These are phyloP conservation scores for Teunomyces lycoperdinae DNA, from an alignment of 805 yeast genomes.

Conservation along the genomic window DNA sequence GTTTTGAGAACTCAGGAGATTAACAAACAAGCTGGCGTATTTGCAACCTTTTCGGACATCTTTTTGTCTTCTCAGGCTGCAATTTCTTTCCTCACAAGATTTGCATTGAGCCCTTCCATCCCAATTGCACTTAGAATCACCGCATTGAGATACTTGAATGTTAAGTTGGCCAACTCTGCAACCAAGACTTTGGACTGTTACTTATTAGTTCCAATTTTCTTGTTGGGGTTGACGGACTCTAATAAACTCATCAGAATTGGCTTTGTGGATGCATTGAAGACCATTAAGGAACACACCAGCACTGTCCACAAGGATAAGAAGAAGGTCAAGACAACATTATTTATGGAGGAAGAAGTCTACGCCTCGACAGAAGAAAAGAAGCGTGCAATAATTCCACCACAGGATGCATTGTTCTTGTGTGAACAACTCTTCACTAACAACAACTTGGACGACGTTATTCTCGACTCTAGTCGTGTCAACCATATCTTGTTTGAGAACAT, in stretches of 20 bases:
- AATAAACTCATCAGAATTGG: conserved; percentile 48
- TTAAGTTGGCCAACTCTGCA: conserved; percentile 28
- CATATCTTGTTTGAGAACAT: conserved; percentile 24
- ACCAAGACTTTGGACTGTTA: conserved; percentile 38
- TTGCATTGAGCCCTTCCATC: conserved; percentile 52
- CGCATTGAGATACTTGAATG: conserved; percentile 43
- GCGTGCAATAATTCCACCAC: conserved; percentile 59
- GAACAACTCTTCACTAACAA: conserved; percentile 25
- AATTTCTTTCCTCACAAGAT: conserved; percentile 58
- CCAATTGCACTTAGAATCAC: conserved; percentile 57
- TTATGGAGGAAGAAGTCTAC: conserved; percentile 56
- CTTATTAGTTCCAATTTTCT: conserved; percentile 56
- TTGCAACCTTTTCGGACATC: conserved; percentile 14
- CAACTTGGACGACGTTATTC: conserved; percentile 23
- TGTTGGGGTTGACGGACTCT: conserved; percentile 52
- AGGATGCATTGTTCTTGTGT: conserved; percentile 51
- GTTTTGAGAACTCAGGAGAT: background rate
- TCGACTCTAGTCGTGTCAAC: conserved; percentile 26
- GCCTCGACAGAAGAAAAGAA: conserved; percentile 44
- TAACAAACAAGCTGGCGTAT: conserved; percentile 12
- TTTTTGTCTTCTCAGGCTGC: conserved; percentile 43
- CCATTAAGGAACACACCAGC: conserved; percentile 31
- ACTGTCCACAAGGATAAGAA: conserved; percentile 28
- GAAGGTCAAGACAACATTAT: conserved; percentile 34
- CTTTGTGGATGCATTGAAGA: conserved; percentile 17